phyloP scores from a whole-genome alignment of 164 flowering plant species.

The Vitis amurensis region DNA sequence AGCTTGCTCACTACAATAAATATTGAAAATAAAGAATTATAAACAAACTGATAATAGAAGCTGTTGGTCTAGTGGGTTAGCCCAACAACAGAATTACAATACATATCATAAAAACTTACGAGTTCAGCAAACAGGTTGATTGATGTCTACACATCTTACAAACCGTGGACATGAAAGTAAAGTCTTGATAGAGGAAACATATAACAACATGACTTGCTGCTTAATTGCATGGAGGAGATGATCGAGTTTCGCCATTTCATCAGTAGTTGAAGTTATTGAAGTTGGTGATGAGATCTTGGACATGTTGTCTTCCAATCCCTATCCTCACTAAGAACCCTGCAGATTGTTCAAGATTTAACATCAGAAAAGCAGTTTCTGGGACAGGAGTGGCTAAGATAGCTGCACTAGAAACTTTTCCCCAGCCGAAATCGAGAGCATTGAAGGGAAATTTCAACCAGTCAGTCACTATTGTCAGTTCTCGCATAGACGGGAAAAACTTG shows the following conservation, averaged over 20 bases:
- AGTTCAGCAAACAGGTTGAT: not conserved
- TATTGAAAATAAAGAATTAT: no score
- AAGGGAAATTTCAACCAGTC: conserved; percentile 29
- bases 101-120: no score
- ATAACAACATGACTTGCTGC: not conserved
- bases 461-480: conserved; percentile 22
- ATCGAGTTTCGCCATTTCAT: not conserved
- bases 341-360: conserved; percentile 17
- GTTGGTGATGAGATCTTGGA: conserved; percentile 6
- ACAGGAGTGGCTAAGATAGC: conserved; percentile 23
- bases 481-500: conserved; percentile 32
- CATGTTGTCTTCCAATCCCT: conserved; percentile 19
- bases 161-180: not conserved
- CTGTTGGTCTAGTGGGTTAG: no score
- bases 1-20: no score
- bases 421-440: conserved; percentile 25
- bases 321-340: conserved; percentile 21
- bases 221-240: not conserved
- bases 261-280: conserved; percentile 5
- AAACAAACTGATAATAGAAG: no score
- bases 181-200: not conserved
- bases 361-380: conserved; percentile 27
- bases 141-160: not conserved
- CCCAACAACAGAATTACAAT: no score
- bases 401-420: conserved; percentile 20